Conservation (phyloP, 2,329 filamentous ascomycete genomes). For the Fusarium sp. region DNA sequence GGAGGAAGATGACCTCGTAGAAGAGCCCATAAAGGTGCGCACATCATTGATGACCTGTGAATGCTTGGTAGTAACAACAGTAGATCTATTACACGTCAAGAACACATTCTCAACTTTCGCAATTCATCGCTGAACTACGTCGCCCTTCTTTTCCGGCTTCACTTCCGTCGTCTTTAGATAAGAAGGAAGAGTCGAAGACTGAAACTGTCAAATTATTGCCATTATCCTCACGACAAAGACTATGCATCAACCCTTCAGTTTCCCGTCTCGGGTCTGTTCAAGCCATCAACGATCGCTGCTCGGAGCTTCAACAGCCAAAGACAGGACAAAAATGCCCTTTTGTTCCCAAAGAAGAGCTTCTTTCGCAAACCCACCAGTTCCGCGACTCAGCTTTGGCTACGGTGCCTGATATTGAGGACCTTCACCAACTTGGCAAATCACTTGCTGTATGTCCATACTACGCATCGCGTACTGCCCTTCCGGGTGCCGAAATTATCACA, state of each 20-base stretch:
- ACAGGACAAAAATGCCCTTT: slow-evolving; percentile 75
- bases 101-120: slow-evolving; percentile 91
- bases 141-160: slow-evolving; percentile 83
- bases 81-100: slow-evolving; percentile 91
- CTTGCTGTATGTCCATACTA: slow-evolving; percentile 94
- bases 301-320: slow-evolving; percentile 85
- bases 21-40: slow-evolving; percentile 76
- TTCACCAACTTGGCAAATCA: slow-evolving; percentile 81
- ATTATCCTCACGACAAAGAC: slow-evolving; percentile 85
- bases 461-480: slow-evolving; percentile 87
- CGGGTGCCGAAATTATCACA: slow-evolving; percentile 88
- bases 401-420: slow-evolving; percentile 93
- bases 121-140: slow-evolving; percentile 86
- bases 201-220: slow-evolving; percentile 80
- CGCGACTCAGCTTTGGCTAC: slow-evolving; percentile 86
- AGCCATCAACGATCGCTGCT: slow-evolving; percentile 92
- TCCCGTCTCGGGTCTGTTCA: slow-evolving; percentile 76
- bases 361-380: slow-evolving; percentile 80
- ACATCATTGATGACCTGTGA: slow-evolving; percentile 6
- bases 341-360: slow-evolving; percentile 81
- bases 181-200: slow-evolving; percentile 43
- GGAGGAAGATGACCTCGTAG: slow-evolving; percentile 61
- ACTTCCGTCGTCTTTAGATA: slow-evolving; percentile 62
- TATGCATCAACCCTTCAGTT: slow-evolving; percentile 91
- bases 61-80: slow-evolving; percentile 49